Evolutionary conservation across 768 basidiomycete genomes (phyloP).

Genomic region (Boletus sensibilis): DNA sequence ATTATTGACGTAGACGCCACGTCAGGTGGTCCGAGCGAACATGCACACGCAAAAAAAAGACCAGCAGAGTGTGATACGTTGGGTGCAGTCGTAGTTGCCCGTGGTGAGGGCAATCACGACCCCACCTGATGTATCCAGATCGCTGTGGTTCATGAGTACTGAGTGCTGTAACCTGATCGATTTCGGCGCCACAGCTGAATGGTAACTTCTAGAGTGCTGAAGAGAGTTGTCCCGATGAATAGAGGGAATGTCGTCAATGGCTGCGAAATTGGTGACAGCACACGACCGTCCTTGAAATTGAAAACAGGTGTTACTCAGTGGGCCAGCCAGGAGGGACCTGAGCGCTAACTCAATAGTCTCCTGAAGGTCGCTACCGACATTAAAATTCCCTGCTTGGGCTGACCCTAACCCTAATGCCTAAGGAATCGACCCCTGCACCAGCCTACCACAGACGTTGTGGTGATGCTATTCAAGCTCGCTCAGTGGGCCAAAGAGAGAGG

Average conservation of each 20-base stretch:
- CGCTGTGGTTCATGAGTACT: neutral
- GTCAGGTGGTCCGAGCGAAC: neutral
- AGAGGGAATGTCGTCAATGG: neutral
- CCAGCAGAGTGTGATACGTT: neutral
- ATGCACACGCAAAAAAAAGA: neutral
- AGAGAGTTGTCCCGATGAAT: neutral
- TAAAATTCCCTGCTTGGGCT: too few relatives aligned
- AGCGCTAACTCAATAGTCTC: too few relatives aligned
- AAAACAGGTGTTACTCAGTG: too few relatives aligned
- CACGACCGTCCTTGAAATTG: too few relatives aligned
- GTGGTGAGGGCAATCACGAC: neutral
- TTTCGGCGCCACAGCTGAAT: neutral
- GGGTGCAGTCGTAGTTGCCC: neutral
- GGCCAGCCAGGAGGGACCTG: too few relatives aligned
- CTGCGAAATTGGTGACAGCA: too few relatives aligned
- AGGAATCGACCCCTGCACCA: too few relatives aligned
- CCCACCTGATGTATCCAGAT: neutral
- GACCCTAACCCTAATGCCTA: too few relatives aligned
- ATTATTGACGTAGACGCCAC: neutral
- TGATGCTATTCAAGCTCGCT: constrained; percentile 35
- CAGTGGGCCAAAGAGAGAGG: constrained; percentile 36
- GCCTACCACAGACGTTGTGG: too few relatives aligned
- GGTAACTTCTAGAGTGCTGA: neutral
- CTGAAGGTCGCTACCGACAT: too few relatives aligned
- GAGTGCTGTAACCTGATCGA: neutral